Evolutionary conservation across 495 filamentous ascomycete species (phyloP), one percentile per base, ranked within the genome.

Genomic region (Parathielavia hyrcaniae): DNA sequence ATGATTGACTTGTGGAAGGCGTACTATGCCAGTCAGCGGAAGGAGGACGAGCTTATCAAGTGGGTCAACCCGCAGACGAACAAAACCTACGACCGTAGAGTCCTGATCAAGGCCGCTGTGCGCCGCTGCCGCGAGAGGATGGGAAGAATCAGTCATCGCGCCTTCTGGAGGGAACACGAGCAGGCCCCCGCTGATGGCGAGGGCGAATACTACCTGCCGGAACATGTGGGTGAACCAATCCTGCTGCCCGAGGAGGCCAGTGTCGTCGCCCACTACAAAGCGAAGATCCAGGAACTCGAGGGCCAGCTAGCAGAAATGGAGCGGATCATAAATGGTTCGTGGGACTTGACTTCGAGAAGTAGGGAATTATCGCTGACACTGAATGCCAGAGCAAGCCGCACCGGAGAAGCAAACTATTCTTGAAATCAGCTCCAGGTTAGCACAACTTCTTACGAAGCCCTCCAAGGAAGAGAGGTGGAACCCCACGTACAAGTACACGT

Each of bases 171-270:
- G 35, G 57, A 77, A 45, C 83, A 81, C 60, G 68, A 79, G 59
- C 73, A 73, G 57, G 74, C 77, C 4, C 59, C 70, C 32, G 71
- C 79, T 43, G 68, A 71, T 68, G 48, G 68, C 66, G 45, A 76
- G 78, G 60, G 53, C 23, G 50, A 62, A 13, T 82, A 79, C 58
- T 85, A 82, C 56, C 74, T 79, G n/a, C 70, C 77, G 4, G 64
- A 76, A n/a, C 71, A 78, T 38, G 68, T 73, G 26, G 65, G 64
- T 6, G 70, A 79, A 50, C 72, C 77, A 69, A 74, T 54, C 47
- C 71, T 60, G 67, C 71, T 51, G 68, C 76, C 65, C 70, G 60
- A 65, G 3, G 69, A 74, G 48, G 63, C 60, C 22, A 38, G 39
- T 1, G 26, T 60, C 1, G 57, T 67, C 11, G 52, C 47, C 10